Percentiles rank a stretch among this genome's conserved stretches.
Conservation (phyloP, 2,329 filamentous ascomycete species). For the Penicillium hesseltinei region DNA sequence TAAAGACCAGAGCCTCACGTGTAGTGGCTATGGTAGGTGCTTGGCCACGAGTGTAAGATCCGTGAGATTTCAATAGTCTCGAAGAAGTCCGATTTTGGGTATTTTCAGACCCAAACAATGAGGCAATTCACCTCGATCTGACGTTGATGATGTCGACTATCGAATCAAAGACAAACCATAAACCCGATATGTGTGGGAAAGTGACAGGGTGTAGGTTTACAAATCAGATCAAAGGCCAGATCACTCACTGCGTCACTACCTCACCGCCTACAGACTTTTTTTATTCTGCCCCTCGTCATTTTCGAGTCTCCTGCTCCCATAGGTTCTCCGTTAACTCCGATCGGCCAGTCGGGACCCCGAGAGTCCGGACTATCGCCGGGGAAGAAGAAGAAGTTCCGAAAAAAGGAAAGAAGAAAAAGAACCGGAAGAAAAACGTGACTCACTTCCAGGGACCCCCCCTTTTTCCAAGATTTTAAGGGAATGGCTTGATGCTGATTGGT, state of each 20-base stretch:
- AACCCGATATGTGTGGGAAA: background rate
- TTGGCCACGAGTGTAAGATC: background rate
- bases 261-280: background rate
- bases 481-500: slow-evolving; percentile 11
- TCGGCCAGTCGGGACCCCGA: slow-evolving; percentile 9
- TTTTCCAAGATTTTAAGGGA: slow-evolving; percentile 3
- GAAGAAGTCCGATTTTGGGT: slow-evolving; percentile 2
- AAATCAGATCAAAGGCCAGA: background rate
- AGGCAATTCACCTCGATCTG: background rate
- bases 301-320: too few relatives aligned
- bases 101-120: slow-evolving; percentile 10
- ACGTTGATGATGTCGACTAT: background rate
- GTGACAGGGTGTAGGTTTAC: background rate
- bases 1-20: background rate
- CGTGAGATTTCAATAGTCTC: background rate
- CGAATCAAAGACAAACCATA: background rate
- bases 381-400: slow-evolving; percentile 11
- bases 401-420: slow-evolving; percentile 29
- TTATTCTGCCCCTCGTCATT: background rate
- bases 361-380: slow-evolving; percentile 13
- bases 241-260: background rate
- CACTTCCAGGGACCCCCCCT: slow-evolving; percentile 10
- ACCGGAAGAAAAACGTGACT: slow-evolving; percentile 23
- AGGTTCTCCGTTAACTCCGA: slow-evolving; percentile 1
- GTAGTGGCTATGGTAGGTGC: background rate